Evolutionary conservation across 176 grass and related monocot genomes (phyloP).

Genomic region (Poa pratensis): DNA sequence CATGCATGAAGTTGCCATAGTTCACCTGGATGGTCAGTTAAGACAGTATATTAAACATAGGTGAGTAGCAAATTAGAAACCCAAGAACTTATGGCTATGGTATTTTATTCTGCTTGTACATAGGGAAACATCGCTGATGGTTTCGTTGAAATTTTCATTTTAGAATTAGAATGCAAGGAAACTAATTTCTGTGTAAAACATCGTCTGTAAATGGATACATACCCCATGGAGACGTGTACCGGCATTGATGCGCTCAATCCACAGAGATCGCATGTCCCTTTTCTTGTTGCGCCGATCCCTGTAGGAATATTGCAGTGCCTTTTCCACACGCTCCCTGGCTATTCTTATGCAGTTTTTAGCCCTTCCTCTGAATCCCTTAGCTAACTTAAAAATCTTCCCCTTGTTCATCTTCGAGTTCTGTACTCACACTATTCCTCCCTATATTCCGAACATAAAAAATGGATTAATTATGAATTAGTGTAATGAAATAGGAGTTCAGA

Average conservation of each 20-base stretch:
- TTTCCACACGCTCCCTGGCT: constrained; percentile 85
- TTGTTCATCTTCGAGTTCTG: constrained; percentile 71
- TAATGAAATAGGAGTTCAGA: constrained; percentile 14
- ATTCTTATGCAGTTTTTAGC: constrained; percentile 96
- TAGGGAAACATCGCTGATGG: background rate
- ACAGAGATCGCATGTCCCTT: constrained; percentile 90
- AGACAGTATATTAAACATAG: constrained; percentile 8
- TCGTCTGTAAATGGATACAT: constrained; percentile 17
- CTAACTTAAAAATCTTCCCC: constrained; percentile 86
- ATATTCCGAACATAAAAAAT: constrained; percentile 28
- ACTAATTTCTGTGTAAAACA: background rate
- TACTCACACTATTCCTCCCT: background rate
- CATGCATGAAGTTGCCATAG: constrained; percentile 97
- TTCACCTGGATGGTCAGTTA: constrained; percentile 62
- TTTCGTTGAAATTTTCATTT: background rate
- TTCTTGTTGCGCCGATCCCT: constrained; percentile 94
- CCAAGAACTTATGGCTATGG: background rate
- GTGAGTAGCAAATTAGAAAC: background rate
- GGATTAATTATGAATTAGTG: background rate
- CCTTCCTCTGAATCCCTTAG: constrained; percentile 86
- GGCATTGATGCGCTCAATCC: constrained; percentile 95
- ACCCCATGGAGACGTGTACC: constrained; percentile 87
- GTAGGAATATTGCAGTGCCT: constrained; percentile 87
- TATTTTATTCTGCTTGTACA: background rate
- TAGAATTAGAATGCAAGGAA: background rate